phyloP scores from a whole-genome alignment of 345 rosid genomes.

The Noccaea caerulescens region DNA sequence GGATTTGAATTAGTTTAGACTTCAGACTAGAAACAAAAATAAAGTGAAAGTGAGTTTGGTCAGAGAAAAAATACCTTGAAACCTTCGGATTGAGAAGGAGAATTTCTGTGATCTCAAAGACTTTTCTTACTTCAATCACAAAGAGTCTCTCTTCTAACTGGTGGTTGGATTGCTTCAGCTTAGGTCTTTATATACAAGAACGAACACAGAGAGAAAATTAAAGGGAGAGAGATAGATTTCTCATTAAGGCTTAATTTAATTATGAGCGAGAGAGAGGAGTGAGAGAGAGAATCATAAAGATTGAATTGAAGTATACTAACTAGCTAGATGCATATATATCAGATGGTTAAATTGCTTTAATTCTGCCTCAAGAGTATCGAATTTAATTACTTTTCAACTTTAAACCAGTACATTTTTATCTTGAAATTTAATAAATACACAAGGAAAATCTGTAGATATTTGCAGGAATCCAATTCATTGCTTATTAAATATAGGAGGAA shows the following conservation, averaged over 20 bases:
- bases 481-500: constrained; percentile 40
- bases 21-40: constrained; percentile 13
- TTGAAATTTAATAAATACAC: constrained; percentile 8
- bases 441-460: constrained; percentile 21
- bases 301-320: constrained; percentile 50
- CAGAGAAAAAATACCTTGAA: constrained; percentile 42
- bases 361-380: constrained; percentile 39
- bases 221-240: constrained; percentile 53
- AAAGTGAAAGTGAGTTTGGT: constrained; percentile 21
- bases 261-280: constrained; percentile 55
- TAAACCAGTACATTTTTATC: constrained; percentile 14
- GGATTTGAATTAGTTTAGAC: constrained; percentile 2
- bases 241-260: constrained; percentile 76
- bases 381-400: constrained; percentile 38
- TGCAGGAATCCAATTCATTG: constrained; percentile 61
- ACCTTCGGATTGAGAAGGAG: constrained; percentile 35
- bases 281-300: constrained; percentile 47
- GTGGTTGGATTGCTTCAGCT: constrained; percentile 48
- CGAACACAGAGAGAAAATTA: constrained; percentile 46
- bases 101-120: constrained; percentile 19
- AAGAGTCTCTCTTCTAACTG: constrained; percentile 35
- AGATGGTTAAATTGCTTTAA: constrained; percentile 27
- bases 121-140: constrained; percentile 27
- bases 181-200: constrained; percentile 59
- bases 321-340: neutral